phyloP scores from a whole-genome alignment of 257 asterid genomes.

The Asclepias syriaca region DNA sequence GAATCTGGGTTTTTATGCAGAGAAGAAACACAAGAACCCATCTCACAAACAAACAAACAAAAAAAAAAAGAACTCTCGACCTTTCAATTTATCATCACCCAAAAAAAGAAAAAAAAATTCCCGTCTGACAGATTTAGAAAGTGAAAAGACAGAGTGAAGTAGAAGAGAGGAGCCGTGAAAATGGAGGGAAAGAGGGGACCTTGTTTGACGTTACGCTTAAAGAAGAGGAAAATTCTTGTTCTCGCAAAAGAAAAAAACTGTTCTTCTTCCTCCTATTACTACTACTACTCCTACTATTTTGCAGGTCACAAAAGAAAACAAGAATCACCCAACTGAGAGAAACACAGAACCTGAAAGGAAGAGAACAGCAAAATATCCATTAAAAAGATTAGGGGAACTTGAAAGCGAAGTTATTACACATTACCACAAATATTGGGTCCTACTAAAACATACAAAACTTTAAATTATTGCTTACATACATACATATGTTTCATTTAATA shows the following conservation, averaged over 20 bases:
- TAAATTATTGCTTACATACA: not conserved
- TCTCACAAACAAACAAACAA: slow-evolving; percentile 1
- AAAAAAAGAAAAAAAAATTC: too few relatives aligned
- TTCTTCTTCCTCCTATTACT: too few relatives aligned
- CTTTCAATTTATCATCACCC: slow-evolving; percentile 10
- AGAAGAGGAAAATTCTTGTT: slow-evolving; percentile 1
- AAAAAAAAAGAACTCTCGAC: not conserved
- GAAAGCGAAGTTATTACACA: slow-evolving; percentile 22
- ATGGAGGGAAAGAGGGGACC: not conserved
- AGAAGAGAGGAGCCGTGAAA: slow-evolving; percentile 9
- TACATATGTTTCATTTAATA: too few relatives aligned
- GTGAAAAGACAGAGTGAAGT: slow-evolving; percentile 8
- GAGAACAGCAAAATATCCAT: not conserved
- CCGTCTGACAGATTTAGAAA: not conserved
- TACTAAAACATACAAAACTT: slow-evolving; percentile 5
- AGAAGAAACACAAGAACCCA: slow-evolving; percentile 47
- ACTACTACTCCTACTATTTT: not conserved
- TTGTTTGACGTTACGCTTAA: slow-evolving; percentile 15
- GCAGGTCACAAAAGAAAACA: not conserved
- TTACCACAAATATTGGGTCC: slow-evolving; percentile 9
- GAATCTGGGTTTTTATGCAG: slow-evolving; percentile 35
- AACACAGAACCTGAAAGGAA: not conserved
- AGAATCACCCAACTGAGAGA: not conserved
- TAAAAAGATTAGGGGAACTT: slow-evolving; percentile 22
- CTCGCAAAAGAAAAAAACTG: not conserved